Evolutionary conservation across 2,329 filamentous ascomycete species (phyloP).

Genomic region (Talaromyces sp.): DNA sequence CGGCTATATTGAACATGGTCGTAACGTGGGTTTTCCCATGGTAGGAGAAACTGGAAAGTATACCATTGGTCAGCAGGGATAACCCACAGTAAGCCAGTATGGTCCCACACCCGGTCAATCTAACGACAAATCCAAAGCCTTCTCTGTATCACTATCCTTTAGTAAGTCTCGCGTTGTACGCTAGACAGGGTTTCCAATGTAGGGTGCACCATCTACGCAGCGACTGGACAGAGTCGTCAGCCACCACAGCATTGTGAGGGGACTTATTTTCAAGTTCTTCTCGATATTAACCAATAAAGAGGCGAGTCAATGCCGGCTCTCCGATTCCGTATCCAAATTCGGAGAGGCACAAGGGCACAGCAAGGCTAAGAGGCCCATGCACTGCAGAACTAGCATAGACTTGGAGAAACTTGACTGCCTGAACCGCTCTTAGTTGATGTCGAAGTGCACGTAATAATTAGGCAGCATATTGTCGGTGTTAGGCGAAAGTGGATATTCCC

Average conservation of each 20-base stretch:
- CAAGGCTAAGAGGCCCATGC: neutral
- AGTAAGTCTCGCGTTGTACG: neutral
- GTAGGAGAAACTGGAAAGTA: neutral
- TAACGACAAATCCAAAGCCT: neutral
- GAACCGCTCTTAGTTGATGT: neutral
- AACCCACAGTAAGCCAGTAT: neutral
- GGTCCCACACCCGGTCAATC: neutral
- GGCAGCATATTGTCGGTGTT: neutral
- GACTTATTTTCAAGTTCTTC: neutral
- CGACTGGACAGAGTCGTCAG: neutral
- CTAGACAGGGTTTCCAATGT: neutral
- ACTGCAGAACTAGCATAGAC: neutral
- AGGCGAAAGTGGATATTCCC: neutral
- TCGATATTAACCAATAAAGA: neutral
- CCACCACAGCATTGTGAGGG: neutral
- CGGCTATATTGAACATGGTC: neutral
- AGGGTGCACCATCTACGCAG: neutral
- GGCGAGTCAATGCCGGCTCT: neutral
- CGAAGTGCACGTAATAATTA: neutral
- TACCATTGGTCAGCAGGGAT: neutral
- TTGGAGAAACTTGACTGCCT: neutral
- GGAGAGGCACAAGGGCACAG: neutral
- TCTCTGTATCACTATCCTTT: neutral
- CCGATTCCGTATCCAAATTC: neutral
- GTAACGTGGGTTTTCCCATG: neutral